Conservation (phyloP, 768 basidiomycete species). For the Hypholoma fasciculare region DNA sequence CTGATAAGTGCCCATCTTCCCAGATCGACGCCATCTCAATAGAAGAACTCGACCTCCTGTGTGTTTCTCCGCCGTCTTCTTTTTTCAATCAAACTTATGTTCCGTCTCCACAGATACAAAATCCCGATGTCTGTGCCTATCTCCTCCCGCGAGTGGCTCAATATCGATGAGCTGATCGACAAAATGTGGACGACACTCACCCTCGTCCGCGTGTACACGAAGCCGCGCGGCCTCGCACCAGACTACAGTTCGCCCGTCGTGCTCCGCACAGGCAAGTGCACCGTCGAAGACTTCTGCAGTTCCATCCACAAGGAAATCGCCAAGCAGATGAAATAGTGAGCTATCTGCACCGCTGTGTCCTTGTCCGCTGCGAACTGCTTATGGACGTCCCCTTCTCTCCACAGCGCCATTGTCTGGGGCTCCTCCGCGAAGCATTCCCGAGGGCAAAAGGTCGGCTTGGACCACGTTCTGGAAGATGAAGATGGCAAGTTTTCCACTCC, state of each 20-base stretch:
- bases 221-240: conserved; percentile 87
- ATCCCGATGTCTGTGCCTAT: conserved; percentile 96
- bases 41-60: conserved; percentile 94
- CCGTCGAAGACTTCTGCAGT: conserved; percentile 89
- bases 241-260: conserved; percentile 94
- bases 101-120: conserved; percentile 57
- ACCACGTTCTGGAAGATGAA: conserved; percentile 86
- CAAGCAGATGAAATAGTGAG: conserved; percentile 96
- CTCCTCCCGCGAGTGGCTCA: conserved; percentile 93
- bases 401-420: conserved; percentile 93
- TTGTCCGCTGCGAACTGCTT: neutral
- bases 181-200: conserved; percentile 94
- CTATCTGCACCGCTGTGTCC: conserved; percentile 3
- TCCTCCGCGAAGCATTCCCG: conserved; percentile 95
- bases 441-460: conserved; percentile 93
- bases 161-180: conserved; percentile 91
- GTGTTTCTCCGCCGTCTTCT: conserved; percentile 23
- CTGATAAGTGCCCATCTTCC: conserved; percentile 1
- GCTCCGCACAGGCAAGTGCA: conserved; percentile 59
- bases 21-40: conserved; percentile 98
- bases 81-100: neutral
- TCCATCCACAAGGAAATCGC: conserved; percentile 97
- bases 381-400: neutral
- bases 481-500: conserved; percentile 57
- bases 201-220: conserved; percentile 95